Conservation (phyloP, 108 stramenopile species). For the Mayamaea pseudoterrestris region DNA sequence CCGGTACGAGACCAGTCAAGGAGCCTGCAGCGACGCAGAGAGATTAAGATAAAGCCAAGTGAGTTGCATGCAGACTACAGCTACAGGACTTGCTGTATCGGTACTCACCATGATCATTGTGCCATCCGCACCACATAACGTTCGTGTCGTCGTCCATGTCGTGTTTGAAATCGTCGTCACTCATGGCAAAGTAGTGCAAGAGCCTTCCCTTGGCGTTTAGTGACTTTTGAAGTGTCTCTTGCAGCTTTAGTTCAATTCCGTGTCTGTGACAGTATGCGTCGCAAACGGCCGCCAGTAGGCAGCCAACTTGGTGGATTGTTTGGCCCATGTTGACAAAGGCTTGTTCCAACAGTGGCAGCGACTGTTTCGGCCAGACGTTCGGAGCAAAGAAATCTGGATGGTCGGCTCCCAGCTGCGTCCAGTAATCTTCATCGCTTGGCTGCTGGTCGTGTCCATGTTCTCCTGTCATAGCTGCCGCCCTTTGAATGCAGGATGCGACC, state of each 20-base stretch:
- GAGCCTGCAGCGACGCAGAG: conserved; percentile 38
- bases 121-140: conserved; percentile 88
- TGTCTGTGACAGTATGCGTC: conserved; percentile 10
- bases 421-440: conserved; percentile 2
- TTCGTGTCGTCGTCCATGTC: conserved; percentile 2
- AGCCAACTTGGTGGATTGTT: conserved; percentile 60
- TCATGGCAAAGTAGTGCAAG: conserved; percentile 74
- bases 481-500: not conserved
- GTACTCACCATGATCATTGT: conserved; percentile 53
- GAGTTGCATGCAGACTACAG: too few species aligned
- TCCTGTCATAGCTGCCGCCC: conserved; percentile 1
- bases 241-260: not conserved
- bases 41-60: not conserved
- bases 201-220: conserved; percentile 67
- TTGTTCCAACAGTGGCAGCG: conserved; percentile 54
- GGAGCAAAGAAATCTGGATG: conserved; percentile 55
- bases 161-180: conserved; percentile 1
- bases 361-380: conserved; percentile 67
- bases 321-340: conserved; percentile 61
- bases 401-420: conserved; percentile 10
- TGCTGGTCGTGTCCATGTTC: conserved; percentile 27
- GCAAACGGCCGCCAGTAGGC: conserved; percentile 60
- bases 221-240: not conserved
- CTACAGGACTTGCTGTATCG: too few species aligned
- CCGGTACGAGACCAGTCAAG: conserved; percentile 74